Evolutionary conservation across 2,329 filamentous ascomycete species (phyloP).

Genomic region (Madurella mycetomatis): DNA sequence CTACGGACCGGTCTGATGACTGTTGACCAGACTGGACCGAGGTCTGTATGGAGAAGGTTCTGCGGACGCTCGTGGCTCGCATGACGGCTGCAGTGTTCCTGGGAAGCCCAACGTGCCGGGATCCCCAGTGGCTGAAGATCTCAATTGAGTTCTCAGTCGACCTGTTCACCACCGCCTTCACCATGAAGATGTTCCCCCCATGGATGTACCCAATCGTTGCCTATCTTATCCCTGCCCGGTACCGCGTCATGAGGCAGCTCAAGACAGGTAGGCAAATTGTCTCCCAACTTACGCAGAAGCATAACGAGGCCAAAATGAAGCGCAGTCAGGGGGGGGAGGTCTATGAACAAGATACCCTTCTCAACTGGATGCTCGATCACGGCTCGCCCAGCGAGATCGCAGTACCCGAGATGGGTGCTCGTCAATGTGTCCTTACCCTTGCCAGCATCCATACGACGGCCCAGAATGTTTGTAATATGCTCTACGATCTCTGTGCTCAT

Average conservation of each 20-base stretch:
- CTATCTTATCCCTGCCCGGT: background rate
- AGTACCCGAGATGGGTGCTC: background rate
- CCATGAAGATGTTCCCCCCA: background rate
- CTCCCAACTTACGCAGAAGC: too few species aligned
- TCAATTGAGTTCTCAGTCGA: background rate
- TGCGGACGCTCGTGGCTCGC: too few species aligned
- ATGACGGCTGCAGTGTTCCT: too few species aligned
- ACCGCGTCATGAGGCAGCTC: too few species aligned
- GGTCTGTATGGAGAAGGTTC: too few species aligned
- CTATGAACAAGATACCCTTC: background rate
- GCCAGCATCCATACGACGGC: background rate
- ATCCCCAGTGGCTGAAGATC: background rate
- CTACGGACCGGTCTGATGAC: too few species aligned
- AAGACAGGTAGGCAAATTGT: too few species aligned
- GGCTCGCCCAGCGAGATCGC: background rate
- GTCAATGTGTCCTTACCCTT: background rate
- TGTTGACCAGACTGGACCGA: too few species aligned
- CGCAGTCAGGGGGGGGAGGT: background rate
- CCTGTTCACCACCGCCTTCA: background rate
- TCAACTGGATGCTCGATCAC: background rate
- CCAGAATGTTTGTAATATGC: background rate
- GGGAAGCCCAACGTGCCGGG: too few species aligned
- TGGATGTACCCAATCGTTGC: background rate
- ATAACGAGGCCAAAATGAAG: too few species aligned
- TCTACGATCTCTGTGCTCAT: background rate